Evolutionary conservation across 805 yeast genomes (phyloP), one percentile per base, ranked within the genome.

Genomic region (Spathaspora hagerdaliae): DNA sequence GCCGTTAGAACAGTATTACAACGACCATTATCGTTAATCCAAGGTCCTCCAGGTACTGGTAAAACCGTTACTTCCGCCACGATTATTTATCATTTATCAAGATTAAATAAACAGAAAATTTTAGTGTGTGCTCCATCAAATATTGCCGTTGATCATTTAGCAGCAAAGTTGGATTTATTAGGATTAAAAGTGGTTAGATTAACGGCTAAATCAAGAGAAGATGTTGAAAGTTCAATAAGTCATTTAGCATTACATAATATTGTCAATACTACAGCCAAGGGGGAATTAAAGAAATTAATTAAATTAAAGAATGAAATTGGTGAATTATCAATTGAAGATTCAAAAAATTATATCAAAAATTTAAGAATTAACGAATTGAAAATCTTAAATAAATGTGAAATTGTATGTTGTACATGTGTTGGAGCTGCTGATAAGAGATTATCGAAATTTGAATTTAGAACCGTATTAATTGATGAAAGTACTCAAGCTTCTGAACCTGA

Each of bases 401-500:
- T 90, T 36, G 82, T 91, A 11, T 90, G 97, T 67, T 77, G 88
- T 61, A 91, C 98, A 0, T 89, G 97, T 75, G 90, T 85, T 26
- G 96, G 96, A 50, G 96, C 97, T 2, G 95, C 91, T 44, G 96
- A 87, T 63, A 64, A 55, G 44, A 72, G 96, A 51, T 67, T 92
- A 36, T 62, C 65, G 6, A 56, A 60, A 9, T 61, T 81, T 48
- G 70, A 73, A 39, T 91, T 91, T 65, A 74, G 87, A 54, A 79
- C 92, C 0, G 96, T 89, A 2, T 72, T 91, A 49, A 86, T 91
- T 48, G 98, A 91, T 65, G 98, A 91, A 68, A 83, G 89, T 57
- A 89, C 97, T 0, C 97, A 92, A 67, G 92, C 97, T 2, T 79
- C 92, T 0, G 98, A 91, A 63, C 96, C 97, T 1, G 96, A 90